A percentile compares a stretch with the other conserved stretches of the same genome.
Conservation (phyloP, 169 alveolate genomes). For the Plasmodium reichenowi region DNA sequence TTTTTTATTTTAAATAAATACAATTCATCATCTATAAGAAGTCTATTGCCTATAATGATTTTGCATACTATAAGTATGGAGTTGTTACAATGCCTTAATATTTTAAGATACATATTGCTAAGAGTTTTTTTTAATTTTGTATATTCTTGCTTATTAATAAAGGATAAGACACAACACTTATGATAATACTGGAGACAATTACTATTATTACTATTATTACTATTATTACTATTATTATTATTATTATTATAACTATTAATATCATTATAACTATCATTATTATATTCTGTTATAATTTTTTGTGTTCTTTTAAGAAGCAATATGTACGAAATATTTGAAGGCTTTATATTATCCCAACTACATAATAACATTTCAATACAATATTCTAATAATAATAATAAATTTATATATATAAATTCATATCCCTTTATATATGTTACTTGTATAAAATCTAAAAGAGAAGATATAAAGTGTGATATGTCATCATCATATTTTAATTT, state of each 20-base stretch:
- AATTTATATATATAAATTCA: slow-evolving; percentile 44
- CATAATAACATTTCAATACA: slow-evolving; percentile 6
- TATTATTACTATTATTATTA: neutral
- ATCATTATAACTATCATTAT: neutral
- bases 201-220: neutral
- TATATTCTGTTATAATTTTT: slow-evolving; percentile 9
- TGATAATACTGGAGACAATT: too few relatives aligned
- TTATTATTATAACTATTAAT: neutral
- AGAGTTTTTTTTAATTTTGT: slow-evolving; percentile 1
- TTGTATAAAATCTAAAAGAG: slow-evolving; percentile 9
- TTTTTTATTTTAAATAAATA: slow-evolving; percentile 15
- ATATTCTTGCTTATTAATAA: slow-evolving; percentile 12
- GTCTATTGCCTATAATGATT: slow-evolving; percentile 51
- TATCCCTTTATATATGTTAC: slow-evolving; percentile 37
- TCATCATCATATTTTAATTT: slow-evolving; percentile 13
- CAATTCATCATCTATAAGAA: slow-evolving; percentile 37
- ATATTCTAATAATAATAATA: slow-evolving; percentile 29
- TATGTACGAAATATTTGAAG: slow-evolving; percentile 17
- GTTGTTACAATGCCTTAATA: slow-evolving; percentile 21
- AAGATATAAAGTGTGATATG: slow-evolving; percentile 3
- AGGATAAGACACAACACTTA: neutral
- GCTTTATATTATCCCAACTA: neutral
- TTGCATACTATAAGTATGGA: slow-evolving; percentile 40
- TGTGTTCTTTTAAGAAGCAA: slow-evolving; percentile 15
- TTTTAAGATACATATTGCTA: slow-evolving; percentile 36